A percentile compares a stretch with the other conserved stretches of the same genome.
Conservation (phyloP, 345 rosid species). For the Anastatica hierochuntica region DNA sequence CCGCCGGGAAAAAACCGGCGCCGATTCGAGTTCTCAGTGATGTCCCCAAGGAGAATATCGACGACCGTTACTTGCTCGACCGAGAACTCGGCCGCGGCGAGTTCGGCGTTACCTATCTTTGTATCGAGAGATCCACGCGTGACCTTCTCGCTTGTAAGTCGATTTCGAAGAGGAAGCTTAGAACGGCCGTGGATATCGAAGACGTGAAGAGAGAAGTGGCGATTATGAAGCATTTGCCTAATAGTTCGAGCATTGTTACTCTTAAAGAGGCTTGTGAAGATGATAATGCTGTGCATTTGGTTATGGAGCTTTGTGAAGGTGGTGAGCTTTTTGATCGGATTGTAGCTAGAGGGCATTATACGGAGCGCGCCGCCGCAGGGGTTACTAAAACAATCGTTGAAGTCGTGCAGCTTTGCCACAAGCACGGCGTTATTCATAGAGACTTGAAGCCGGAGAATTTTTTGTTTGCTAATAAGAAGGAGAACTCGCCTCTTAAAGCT, state of each 20-base stretch:
- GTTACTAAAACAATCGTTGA: conserved; percentile 88
- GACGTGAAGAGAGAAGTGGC: conserved; percentile 97
- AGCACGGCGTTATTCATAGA: conserved; percentile 94
- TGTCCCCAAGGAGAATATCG: conserved; percentile 81
- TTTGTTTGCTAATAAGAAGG: conserved; percentile 94
- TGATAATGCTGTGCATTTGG: conserved; percentile 93
- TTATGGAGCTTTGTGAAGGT: conserved; percentile 99
- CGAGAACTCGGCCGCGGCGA: conserved; percentile 98
- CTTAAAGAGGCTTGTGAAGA: conserved; percentile 96
- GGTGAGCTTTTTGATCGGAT: conserved; percentile 99
- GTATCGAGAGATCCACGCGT: conserved; percentile 67
- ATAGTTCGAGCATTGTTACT: conserved; percentile 78
- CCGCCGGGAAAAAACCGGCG: conserved; percentile 43
- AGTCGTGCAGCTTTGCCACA: conserved; percentile 91
- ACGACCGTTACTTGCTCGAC: conserved; percentile 78
- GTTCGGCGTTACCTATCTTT: conserved; percentile 95
- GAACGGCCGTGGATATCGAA: conserved; percentile 84
- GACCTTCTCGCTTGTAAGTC: conserved; percentile 92
- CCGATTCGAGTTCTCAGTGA: conserved; percentile 70
- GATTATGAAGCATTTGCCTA: conserved; percentile 90
- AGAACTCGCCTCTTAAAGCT: conserved; percentile 95
- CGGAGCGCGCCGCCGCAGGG: conserved; percentile 93
- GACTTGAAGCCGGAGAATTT: conserved; percentile 99
- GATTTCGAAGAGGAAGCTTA: conserved; percentile 91
- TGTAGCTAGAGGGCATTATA: conserved; percentile 95